A percentile compares a stretch with the other conserved stretches of the same genome.
phyloP scores from a whole-genome alignment of 1,139 yeast species.

The Blastobotrys persicus region DNA sequence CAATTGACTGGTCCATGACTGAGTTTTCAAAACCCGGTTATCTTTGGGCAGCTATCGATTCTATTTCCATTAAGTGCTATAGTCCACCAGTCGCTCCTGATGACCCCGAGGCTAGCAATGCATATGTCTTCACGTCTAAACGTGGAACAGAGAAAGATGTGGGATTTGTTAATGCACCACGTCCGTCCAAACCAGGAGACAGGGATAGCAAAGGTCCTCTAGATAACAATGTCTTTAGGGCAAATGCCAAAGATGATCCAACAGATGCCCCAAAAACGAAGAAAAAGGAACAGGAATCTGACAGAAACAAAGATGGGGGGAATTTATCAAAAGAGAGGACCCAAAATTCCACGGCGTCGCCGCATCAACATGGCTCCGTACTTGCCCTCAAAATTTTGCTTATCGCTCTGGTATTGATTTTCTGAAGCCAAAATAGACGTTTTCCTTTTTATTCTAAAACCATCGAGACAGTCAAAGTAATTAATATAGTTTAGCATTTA shows the following conservation, averaged over 20 bases:
- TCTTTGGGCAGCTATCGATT: conserved; percentile 63
- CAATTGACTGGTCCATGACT: conserved; percentile 72
- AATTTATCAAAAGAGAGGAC: not conserved
- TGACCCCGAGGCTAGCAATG: not conserved
- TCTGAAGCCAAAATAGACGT: not conserved
- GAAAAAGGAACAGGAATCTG: not conserved
- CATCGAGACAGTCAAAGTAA: not conserved
- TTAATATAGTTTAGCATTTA: too few relatives aligned
- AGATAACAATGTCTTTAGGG: not conserved
- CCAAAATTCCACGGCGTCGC: not conserved
- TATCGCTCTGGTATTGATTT: not conserved
- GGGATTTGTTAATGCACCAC: not conserved
- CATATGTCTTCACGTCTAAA: not conserved
- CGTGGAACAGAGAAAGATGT: conserved; percentile 1
- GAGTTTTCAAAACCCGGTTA: conserved; percentile 74
- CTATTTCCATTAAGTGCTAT: conserved; percentile 62
- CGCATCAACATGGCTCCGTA: not conserved
- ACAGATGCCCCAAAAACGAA: not conserved
- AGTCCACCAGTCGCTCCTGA: conserved; percentile 51
- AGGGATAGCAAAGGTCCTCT: not conserved
- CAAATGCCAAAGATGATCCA: not conserved
- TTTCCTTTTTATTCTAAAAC: too few relatives aligned
- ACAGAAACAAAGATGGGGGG: too few relatives aligned
- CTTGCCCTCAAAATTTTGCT: not conserved
- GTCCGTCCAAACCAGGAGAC: not conserved